phyloP scores from a whole-genome alignment of 1,284 basidiomycete genomes.

The Mrakiaceae sp. region DNA sequence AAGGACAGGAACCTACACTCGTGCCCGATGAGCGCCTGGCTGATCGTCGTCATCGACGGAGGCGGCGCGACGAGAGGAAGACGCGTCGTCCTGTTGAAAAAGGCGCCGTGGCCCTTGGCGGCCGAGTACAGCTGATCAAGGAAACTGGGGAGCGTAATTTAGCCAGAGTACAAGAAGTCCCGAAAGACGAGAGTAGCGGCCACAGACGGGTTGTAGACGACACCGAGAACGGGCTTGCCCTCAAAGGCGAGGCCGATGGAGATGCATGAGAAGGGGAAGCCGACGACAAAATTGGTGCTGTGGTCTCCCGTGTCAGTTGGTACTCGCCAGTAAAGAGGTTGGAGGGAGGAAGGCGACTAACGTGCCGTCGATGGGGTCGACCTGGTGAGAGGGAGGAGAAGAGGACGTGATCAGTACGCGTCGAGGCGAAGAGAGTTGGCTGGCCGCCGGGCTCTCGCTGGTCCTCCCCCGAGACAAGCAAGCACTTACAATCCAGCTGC shows the following conservation, averaged over 20 bases:
- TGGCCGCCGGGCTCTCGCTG: neutral
- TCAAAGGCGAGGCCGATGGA: constrained; percentile 82
- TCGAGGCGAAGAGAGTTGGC: neutral
- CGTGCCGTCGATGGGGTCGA: constrained; percentile 28
- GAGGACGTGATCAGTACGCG: neutral
- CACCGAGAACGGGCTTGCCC: constrained; percentile 69
- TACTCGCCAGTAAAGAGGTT: neutral
- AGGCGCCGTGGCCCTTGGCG: constrained; percentile 66
- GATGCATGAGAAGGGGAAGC: constrained; percentile 77
- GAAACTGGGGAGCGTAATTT: constrained; percentile 1
- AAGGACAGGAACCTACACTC: constrained; percentile 45
- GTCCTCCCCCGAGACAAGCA: too few species aligned
- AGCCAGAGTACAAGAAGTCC: neutral
- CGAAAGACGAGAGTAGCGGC: constrained; percentile 30
- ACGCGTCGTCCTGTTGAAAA: constrained; percentile 48
- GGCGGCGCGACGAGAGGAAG: constrained; percentile 57
- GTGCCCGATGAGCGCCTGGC: constrained; percentile 65
- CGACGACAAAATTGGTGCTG: constrained; percentile 87
- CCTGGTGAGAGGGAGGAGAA: neutral
- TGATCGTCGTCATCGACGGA: constrained; percentile 57
- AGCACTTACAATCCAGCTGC: constrained; percentile 21
- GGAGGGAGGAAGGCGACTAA: neutral
- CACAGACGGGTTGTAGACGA: constrained; percentile 87
- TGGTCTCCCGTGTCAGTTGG: constrained; percentile 27
- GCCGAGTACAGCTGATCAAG: constrained; percentile 55